Base-by-base conservation (phyloP, 345 rosid genomes). In the Aegle marmelos region DNA sequence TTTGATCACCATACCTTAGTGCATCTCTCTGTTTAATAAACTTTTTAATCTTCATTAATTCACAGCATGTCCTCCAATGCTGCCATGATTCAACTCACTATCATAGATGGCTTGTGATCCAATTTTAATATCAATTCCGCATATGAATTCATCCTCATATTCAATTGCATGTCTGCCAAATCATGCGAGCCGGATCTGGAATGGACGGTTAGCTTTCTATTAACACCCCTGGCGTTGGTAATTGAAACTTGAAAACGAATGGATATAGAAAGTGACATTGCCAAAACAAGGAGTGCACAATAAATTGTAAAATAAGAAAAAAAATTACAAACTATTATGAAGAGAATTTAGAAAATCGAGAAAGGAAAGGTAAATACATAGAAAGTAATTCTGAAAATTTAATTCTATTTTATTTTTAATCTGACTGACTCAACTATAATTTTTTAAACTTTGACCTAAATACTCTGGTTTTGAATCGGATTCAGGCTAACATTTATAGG, bases 11-110 rank as follows among this genome's bases (percentile, higher is more conserved):
- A 33, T 78, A 79, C 24, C 78, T 19, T 14, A 2, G 6, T 0
- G 68, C 66, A 19, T 79, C 81, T 58, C 53, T 30, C 7, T 1
- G 28, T 50, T 65, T 68, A n/a, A 30, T 25, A 37, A 73, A 79
- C 25, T 37, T 37, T 37, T 37, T 37, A 37, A 37, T 37, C 41
- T 37, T 37, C 7, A 37, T 37, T 37, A 37, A 37, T 65, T 76
- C 27, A 22, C 33, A 65, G 66, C 73, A 25, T 72, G 31, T 17
- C 78, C 81, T 8, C 34, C 31, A 9, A 10, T 28, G 6, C 0
- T 7, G 4, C 14, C 56, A 50, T 39, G 21, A 14, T 72, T 72
- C 81, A 54, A 53, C 39, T 78, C 59, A 50, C 72, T 71, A 14
- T 14, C 37, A 57, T 68, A 59, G 10, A 4, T 36, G 27, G 4